phyloP scores from a whole-genome alignment of 306 rosid genomes.

The Pyrus pyrifolia region DNA sequence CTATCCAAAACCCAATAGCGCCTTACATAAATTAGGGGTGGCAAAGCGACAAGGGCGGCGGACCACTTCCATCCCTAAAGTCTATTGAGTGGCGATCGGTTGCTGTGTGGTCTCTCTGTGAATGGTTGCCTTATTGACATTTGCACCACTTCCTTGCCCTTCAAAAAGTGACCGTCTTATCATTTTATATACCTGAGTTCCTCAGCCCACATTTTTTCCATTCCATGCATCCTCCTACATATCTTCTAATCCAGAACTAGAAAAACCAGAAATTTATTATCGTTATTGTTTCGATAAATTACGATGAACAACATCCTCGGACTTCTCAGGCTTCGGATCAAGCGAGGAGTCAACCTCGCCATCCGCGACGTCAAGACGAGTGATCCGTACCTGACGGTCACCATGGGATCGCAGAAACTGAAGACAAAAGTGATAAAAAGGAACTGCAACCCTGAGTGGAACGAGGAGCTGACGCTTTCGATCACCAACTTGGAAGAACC shows the following conservation, averaged over 20 bases:
- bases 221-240: too few relatives aligned
- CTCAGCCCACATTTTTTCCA: too few relatives aligned
- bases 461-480: constrained; percentile 71
- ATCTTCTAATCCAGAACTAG: too few relatives aligned
- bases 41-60: constrained; percentile 5
- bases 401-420: constrained; percentile 45
- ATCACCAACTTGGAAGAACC: constrained; percentile 35
- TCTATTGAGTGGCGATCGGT: neutral
- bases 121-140: neutral
- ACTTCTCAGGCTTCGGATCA: constrained; percentile 61
- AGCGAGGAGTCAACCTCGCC: constrained; percentile 60
- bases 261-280: neutral
- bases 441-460: constrained; percentile 73
- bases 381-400: constrained; percentile 65
- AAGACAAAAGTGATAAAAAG: constrained; percentile 51
- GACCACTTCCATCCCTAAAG: neutral
- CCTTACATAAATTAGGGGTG: neutral
- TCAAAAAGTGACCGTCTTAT: neutral
- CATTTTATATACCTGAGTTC: too few relatives aligned
- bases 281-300: neutral
- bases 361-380: constrained; percentile 63
- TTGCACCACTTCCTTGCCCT: neutral
- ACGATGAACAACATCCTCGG: constrained; percentile 45
- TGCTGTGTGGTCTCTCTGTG: neutral
- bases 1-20: neutral